Evolutionary conservation across 2,329 filamentous ascomycete genomes (phyloP).

Genomic region (Aureobasidium vineae): DNA sequence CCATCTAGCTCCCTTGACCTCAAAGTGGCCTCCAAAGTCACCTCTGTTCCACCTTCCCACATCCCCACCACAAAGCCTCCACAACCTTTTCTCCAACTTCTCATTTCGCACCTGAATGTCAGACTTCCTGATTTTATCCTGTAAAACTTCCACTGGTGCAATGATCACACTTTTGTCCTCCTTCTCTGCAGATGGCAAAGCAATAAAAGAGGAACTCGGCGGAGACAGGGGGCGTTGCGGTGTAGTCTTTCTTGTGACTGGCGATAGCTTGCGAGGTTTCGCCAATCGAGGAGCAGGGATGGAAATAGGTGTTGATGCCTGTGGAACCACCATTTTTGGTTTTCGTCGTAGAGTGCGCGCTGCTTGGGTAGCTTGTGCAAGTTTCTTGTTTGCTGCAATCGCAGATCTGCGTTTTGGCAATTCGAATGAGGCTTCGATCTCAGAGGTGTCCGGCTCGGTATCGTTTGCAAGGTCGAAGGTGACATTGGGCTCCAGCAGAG

Average conservation of each 20-base stretch:
- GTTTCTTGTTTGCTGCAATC: background rate
- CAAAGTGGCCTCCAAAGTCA: slow-evolving; percentile 37
- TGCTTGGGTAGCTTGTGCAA: slow-evolving; percentile 1
- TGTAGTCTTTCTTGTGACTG: background rate
- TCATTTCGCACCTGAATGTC: slow-evolving; percentile 28
- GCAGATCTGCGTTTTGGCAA: slow-evolving; percentile 21
- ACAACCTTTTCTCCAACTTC: slow-evolving; percentile 34
- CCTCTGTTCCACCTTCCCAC: slow-evolving; percentile 39
- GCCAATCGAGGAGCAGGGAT: background rate
- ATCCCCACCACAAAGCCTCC: slow-evolving; percentile 37
- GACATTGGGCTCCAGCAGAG: background rate
- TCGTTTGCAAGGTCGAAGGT: slow-evolving; percentile 6
- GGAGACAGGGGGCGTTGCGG: slow-evolving; percentile 14
- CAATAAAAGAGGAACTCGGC: background rate
- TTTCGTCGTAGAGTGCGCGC: background rate
- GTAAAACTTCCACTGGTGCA: background rate
- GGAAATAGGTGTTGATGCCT: background rate
- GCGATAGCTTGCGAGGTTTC: background rate
- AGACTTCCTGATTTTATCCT: slow-evolving; percentile 29
- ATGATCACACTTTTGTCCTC: background rate
- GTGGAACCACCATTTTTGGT: background rate
- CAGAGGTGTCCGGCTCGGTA: slow-evolving; percentile 1
- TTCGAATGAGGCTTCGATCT: slow-evolving; percentile 14
- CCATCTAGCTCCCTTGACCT: slow-evolving; percentile 37
- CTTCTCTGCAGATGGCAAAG: background rate